phyloP scores from a whole-genome alignment of 2,329 filamentous ascomycete genomes.

The Blastomyces gilchristii region DNA sequence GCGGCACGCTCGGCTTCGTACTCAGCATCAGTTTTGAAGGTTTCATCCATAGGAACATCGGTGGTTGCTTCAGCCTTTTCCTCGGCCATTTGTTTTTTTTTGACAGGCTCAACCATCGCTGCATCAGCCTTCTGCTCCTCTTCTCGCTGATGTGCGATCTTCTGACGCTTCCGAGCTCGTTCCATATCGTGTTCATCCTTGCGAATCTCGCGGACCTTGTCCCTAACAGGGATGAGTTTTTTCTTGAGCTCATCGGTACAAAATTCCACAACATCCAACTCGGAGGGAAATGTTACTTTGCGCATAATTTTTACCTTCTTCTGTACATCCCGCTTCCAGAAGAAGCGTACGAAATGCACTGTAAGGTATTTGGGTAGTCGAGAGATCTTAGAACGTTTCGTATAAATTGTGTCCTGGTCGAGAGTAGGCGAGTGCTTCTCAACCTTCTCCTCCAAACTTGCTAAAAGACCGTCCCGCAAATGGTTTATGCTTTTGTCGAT shows the following conservation, averaged over 20 bases:
- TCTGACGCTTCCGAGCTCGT: conserved; percentile 83
- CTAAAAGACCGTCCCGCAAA: conserved; percentile 74
- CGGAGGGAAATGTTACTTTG: conserved; percentile 91
- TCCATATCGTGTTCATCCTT: conserved; percentile 94
- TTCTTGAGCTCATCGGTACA: conserved; percentile 83
- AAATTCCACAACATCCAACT: conserved; percentile 88
- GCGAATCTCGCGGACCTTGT: conserved; percentile 87
- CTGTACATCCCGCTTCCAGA: conserved; percentile 89
- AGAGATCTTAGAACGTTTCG: conserved; percentile 81
- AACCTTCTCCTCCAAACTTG: conserved; percentile 73
- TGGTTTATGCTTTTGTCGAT: conserved; percentile 84
- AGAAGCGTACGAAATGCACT: conserved; percentile 95
- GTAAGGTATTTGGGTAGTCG: conserved; percentile 90
- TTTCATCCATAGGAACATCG: conserved; percentile 59
- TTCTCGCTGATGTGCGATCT: conserved; percentile 51
- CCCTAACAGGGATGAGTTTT: conserved; percentile 78
- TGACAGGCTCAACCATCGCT: conserved; percentile 30
- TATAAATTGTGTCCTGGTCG: conserved; percentile 71
- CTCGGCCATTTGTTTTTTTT: conserved; percentile 40
- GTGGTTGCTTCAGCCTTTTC: conserved; percentile 51
- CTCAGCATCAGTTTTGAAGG: conserved; percentile 88
- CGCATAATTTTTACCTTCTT: conserved; percentile 99
- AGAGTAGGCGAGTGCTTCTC: conserved; percentile 78
- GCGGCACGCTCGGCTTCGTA: conserved; percentile 75
- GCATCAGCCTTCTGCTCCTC: conserved; percentile 39